These are phyloP conservation scores for Sporobolomyces phaffii DNA, from an alignment of 768 basidiomycete species.

Conservation along the genomic window DNA sequence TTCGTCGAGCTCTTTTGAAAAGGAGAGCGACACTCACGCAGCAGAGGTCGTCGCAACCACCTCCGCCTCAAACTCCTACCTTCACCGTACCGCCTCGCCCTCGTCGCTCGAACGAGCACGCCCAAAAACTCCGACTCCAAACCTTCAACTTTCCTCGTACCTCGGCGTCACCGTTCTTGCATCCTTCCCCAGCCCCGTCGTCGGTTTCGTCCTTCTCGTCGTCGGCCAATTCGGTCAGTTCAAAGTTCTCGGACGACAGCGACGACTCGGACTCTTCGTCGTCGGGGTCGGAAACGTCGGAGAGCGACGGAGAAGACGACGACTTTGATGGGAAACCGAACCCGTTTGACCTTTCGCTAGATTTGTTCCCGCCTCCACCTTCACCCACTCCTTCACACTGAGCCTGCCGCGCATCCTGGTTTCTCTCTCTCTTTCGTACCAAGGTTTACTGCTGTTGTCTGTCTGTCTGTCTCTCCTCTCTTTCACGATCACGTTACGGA, in stretches of 20 bases:
- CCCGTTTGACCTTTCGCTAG: conserved; percentile 1
- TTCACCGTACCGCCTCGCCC: neutral
- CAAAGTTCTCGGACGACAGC: conserved; percentile 8
- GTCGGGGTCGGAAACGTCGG: neutral
- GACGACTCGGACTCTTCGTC: too few relatives aligned
- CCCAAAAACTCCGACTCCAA: neutral
- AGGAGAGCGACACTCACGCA: conserved; percentile 4
- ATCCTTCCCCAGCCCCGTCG: neutral
- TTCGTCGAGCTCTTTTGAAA: neutral
- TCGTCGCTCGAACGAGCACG: neutral
- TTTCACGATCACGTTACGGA: too few relatives aligned
- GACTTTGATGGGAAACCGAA: neutral
- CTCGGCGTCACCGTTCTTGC: conserved; percentile 1
- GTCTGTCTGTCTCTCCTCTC: too few relatives aligned
- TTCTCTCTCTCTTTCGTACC: too few relatives aligned
- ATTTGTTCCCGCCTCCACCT: neutral
- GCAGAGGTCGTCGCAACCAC: neutral
- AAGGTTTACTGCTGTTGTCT: too few relatives aligned
- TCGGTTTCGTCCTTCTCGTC: neutral
- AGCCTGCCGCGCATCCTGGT: too few relatives aligned
- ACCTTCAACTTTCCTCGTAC: conserved; percentile 13
- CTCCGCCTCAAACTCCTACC: neutral
- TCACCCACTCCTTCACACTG: neutral
- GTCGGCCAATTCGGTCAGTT: neutral
- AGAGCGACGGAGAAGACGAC: neutral